Evolutionary conservation across 2,329 filamentous ascomycete genomes (phyloP), one percentile per base, ranked within the genome.

Genomic region (Diaporthe sp.): DNA sequence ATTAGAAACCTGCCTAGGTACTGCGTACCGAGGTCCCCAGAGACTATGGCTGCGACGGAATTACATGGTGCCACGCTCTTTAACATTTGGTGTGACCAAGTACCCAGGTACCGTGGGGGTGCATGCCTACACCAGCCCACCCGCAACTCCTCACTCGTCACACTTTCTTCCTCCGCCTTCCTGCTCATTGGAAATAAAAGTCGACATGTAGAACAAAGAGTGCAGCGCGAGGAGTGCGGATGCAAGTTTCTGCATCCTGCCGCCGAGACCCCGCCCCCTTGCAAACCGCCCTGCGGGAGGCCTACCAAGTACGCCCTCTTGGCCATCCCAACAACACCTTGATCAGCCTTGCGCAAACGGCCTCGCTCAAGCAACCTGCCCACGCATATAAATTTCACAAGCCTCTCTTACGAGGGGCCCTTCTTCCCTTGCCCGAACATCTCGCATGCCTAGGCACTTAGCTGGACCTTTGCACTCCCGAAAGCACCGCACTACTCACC

Each of bases 281-380:
- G 31, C 65, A 53, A 49, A 19, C 19, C 25, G 44, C 44, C 62
- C 19, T 37, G 60, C 39, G 17, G 7, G 44, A 75, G 73, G 73
- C 67, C 67, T 67, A 49, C 55, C 39, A 37, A n/a, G 25, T 42
- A 19, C 37, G 19, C 25, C 31, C 12, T 51, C 15, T 9, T 49
- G 44, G 7, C 46, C 15, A 15, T 12, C 55, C 55, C 28, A 57
- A 17, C 61, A 34, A 34, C 34, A 25, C 25, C 37, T 42, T 9
- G 3, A 31, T 55, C 57, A 53, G 28, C 61, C 53, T 61, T 28
- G 31, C 17, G 22, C 37, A 55, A 31, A 19, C 75, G 8, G 46
- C 68, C 72, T 79, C 55, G 17, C 19, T 39, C 22, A 19, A 73
- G 61, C 42, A 61, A 28, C 22, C 17, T 10, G 19, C 31, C 44